phyloP scores from a whole-genome alignment of 2,329 filamentous ascomycete species.

The Alternaria rosae region DNA sequence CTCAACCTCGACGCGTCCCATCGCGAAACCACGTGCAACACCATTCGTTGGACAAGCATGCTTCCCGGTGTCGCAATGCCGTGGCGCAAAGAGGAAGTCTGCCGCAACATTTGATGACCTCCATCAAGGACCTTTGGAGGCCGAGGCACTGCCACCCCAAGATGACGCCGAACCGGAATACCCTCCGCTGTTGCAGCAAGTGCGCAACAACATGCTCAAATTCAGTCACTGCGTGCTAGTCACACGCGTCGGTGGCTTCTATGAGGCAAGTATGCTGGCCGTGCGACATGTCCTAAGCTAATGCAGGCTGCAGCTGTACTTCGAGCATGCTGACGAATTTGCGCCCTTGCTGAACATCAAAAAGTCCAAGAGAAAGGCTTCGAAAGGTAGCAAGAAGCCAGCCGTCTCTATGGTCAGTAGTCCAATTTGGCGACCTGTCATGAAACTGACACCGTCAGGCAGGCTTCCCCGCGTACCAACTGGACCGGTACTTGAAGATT shows the following conservation, averaged over 20 bases:
- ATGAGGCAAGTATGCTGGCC: constrained; percentile 65
- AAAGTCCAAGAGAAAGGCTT: constrained; percentile 77
- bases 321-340: constrained; percentile 90
- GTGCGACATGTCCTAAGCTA: constrained; percentile 14
- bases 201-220: constrained; percentile 85
- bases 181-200: constrained; percentile 88
- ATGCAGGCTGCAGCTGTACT: constrained; percentile 69
- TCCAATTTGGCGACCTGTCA: not conserved
- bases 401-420: constrained; percentile 78
- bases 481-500: constrained; percentile 91
- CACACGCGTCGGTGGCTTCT: constrained; percentile 93
- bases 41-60: constrained; percentile 19
- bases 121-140: constrained; percentile 63
- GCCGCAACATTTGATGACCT: constrained; percentile 53
- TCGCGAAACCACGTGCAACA: constrained; percentile 40
- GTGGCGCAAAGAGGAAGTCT: constrained; percentile 53
- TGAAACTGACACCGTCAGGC: constrained; percentile 61
- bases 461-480: constrained; percentile 90
- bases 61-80: constrained; percentile 27
- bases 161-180: constrained; percentile 67
- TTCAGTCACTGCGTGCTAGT: constrained; percentile 91
- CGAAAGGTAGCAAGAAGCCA: constrained; percentile 61
- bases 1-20: constrained; percentile 32
- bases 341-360: constrained; percentile 88
- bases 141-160: constrained; percentile 50